phyloP scores from a whole-genome alignment of 2,329 filamentous ascomycete species.

The Phymatotrichopsis omnivora region DNA sequence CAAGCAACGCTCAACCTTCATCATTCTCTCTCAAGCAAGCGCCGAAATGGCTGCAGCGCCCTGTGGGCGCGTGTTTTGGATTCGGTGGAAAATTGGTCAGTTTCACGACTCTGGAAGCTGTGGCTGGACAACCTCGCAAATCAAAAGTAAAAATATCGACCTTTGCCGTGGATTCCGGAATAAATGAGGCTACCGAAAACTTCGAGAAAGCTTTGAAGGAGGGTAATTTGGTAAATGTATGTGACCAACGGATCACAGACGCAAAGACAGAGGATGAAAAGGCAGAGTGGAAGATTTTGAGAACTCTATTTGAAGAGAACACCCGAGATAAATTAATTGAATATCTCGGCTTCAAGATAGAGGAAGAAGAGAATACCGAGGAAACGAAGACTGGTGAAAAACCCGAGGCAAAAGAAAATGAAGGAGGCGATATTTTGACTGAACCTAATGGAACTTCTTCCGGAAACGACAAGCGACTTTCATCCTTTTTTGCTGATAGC shows the following conservation, averaged over 20 bases:
- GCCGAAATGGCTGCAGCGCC: conserved; percentile 82
- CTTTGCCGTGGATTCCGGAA: conserved; percentile 78
- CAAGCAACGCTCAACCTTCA: conserved; percentile 81
- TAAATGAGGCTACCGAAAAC: conserved; percentile 72
- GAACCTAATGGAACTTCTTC: conserved; percentile 30
- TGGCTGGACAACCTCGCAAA: conserved; percentile 52
- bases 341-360: conserved; percentile 69
- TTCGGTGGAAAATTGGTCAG: conserved; percentile 88
- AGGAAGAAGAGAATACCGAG: conserved; percentile 32
- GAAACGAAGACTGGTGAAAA: conserved; percentile 10
- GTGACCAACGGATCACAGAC: conserved; percentile 62
- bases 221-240: conserved; percentile 69
- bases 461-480: conserved; percentile 52
- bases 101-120: conserved; percentile 51
- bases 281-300: conserved; percentile 90
- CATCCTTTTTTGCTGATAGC: conserved; percentile 69
- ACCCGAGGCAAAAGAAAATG: conserved; percentile 1
- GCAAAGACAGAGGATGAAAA: conserved; percentile 83
- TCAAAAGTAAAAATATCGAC: conserved; percentile 76
- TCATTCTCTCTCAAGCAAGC: conserved; percentile 79
- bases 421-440: conserved; percentile 1
- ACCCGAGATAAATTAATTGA: conserved; percentile 78
- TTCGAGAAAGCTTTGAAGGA: conserved; percentile 74
- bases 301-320: conserved; percentile 74
- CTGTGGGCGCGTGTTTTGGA: conserved; percentile 78